Evolutionary conservation across 2,329 filamentous ascomycete genomes (phyloP), one percentile per base, ranked within the genome.

Genomic region (Colletotrichum truncatum): DNA sequence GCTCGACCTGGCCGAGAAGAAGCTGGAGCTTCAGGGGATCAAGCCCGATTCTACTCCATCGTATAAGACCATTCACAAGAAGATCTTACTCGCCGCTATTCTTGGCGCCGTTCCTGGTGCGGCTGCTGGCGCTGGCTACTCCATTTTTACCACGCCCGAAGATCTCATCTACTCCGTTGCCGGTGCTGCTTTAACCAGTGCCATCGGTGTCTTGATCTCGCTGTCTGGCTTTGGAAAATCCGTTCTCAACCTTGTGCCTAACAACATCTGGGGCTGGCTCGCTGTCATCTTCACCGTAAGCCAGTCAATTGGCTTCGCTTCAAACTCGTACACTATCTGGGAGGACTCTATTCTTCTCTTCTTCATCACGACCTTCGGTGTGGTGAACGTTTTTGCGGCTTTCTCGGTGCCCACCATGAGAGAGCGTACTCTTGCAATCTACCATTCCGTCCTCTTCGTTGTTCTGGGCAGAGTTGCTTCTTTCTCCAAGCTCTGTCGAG

Each of bases 261-360:
- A 79, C n/a, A 91, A 88, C 0, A 80, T 94, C 57, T 99, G 95
- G 94, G 91, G 93, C n/a, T 95, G 93, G 90, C 82, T 97, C 64
- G 90, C 93, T 6, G 82, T 93, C 25, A 76, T 94, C 12, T 93
- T 97, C 70, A 94, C 94, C 0, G 77, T 94, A n/a, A 89, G 91
- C 67, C 93, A 97, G 73, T 97, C 94, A n/a, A 82, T 93, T 54
- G 95, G 96, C 7, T 99, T 98, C 76, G 95, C 95, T 0, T 96
- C 96, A 4, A 99, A 99, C 79, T 99, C 96, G 0, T 99, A 94
- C 79, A 98, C 95, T 0, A 97, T 99, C 70, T 99, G 96, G 94
- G 96, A 99, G 80, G 96, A 99, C 73, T 92, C 93, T 12, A 98
- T 98, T 60, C 85, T 97, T 4, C 84, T 97, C 3, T 97, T 97